Evolutionary conservation across 176 grass and related monocot species (phyloP).

Genomic region (Panicum miliaceum): DNA sequence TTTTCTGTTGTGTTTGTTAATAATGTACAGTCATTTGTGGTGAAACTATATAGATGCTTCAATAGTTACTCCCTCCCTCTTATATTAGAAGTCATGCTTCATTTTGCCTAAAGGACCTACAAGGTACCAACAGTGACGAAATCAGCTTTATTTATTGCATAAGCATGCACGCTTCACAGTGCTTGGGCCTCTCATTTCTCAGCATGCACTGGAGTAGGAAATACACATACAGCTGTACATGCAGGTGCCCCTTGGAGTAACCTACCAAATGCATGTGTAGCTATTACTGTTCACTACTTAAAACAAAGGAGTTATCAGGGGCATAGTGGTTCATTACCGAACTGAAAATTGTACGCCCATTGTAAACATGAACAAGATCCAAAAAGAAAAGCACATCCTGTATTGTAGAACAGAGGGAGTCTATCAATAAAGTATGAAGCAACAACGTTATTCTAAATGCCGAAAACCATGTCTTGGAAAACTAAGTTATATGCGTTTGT

Average conservation of each 20-base stretch:
- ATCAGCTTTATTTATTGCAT: neutral
- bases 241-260: neutral
- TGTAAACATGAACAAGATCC: neutral
- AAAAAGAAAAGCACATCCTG: neutral
- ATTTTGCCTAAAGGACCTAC: neutral
- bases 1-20: conserved; percentile 31
- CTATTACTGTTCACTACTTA: neutral
- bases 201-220: neutral
- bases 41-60: conserved; percentile 24
- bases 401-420: neutral
- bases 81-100: neutral
- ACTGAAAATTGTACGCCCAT: neutral
- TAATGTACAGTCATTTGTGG: conserved; percentile 17
- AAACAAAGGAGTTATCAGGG: neutral
- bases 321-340: neutral
- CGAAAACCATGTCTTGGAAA: conserved; percentile 4
- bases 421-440: neutral
- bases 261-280: neutral
- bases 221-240: neutral
- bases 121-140: neutral
- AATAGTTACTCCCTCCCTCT: neutral
- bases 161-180: neutral
- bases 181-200: neutral
- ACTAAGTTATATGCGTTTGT: neutral
- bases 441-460: conserved; percentile 4